phyloP scores from a whole-genome alignment of 2,329 filamentous ascomycete species.

The Colletotrichum destructivum region DNA sequence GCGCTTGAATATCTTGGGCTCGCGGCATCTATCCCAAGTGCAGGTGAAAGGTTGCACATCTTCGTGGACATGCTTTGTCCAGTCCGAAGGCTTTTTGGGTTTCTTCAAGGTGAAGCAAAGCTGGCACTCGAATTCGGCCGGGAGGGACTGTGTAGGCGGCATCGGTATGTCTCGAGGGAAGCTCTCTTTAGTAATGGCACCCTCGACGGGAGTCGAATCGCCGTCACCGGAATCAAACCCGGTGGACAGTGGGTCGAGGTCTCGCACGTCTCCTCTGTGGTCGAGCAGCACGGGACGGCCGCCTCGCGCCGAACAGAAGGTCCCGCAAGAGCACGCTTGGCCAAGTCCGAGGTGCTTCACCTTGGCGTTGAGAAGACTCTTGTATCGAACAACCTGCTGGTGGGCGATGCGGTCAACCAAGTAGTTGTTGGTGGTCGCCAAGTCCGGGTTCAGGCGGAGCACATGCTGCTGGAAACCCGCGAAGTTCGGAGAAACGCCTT shows the following conservation, averaged over 20 bases:
- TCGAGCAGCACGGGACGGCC: conserved; percentile 76
- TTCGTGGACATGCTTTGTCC: conserved; percentile 97
- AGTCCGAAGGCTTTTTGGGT: conserved; percentile 92
- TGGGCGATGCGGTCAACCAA: conserved; percentile 86
- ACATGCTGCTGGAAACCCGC: conserved; percentile 85
- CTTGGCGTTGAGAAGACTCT: conserved; percentile 78
- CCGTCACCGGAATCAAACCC: conserved; percentile 67
- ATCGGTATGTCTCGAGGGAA: conserved; percentile 87
- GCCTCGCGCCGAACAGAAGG: conserved; percentile 76
- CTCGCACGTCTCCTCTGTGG: conserved; percentile 71
- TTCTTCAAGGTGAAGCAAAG: conserved; percentile 89
- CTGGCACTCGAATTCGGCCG: conserved; percentile 91
- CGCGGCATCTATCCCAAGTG: conserved; percentile 86
- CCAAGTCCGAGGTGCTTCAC: conserved; percentile 78
- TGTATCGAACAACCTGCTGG: conserved; percentile 86
- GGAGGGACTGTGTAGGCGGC: conserved; percentile 82
- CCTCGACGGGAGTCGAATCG: conserved; percentile 78
- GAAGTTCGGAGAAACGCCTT: conserved; percentile 79
- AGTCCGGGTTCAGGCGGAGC: conserved; percentile 79
- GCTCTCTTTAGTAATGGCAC: conserved; percentile 77
- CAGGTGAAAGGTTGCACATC: conserved; percentile 95
- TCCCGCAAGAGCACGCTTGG: conserved; percentile 72
- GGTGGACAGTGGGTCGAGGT: conserved; percentile 69
- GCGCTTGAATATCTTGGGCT: conserved; percentile 92
- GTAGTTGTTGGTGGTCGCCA: conserved; percentile 70